A percentile compares a stretch with the other conserved stretches of the same genome.
These are phyloP conservation scores for Cystobasidiopsis lactophilus DNA, from an alignment of 768 basidiomycete species.

Conservation along the genomic window DNA sequence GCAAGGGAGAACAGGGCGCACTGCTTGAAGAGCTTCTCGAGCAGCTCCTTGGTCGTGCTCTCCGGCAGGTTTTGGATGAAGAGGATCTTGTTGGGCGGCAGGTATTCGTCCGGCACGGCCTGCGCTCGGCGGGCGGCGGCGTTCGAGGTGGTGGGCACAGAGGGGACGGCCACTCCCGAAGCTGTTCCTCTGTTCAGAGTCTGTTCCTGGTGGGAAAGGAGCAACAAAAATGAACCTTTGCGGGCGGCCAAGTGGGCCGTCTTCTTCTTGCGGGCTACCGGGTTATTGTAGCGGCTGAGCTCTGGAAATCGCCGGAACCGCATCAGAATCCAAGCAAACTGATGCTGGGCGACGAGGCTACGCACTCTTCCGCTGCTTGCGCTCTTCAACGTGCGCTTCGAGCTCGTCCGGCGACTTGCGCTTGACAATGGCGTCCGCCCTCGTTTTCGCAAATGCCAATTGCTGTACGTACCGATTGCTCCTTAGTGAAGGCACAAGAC, in stretches of 20 bases:
- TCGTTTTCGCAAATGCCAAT: slow-evolving; percentile 75
- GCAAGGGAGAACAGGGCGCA: slow-evolving; percentile 27
- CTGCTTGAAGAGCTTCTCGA: slow-evolving; percentile 78
- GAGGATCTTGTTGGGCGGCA: slow-evolving; percentile 95
- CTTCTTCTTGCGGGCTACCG: slow-evolving; percentile 41
- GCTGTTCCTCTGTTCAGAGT: not conserved
- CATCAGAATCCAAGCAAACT: not conserved
- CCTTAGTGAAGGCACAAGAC: not conserved
- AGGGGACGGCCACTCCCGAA: not conserved
- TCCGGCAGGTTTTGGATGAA: slow-evolving; percentile 95
- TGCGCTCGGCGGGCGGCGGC: slow-evolving; percentile 31
- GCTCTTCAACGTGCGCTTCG: slow-evolving; percentile 49
- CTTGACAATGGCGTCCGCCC: slow-evolving; percentile 77
- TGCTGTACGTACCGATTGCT: slow-evolving; percentile 36
- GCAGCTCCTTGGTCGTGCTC: slow-evolving; percentile 72
- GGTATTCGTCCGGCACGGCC: slow-evolving; percentile 98
- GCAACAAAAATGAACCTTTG: slow-evolving; percentile 37
- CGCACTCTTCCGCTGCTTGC: slow-evolving; percentile 75
- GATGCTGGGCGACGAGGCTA: no score
- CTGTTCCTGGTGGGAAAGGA: no score
- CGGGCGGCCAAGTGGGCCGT: slow-evolving; percentile 56
- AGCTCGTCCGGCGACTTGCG: slow-evolving; percentile 41
- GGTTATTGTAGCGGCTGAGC: slow-evolving; percentile 64
- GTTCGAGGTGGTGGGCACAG: slow-evolving; percentile 12
- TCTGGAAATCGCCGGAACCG: slow-evolving; percentile 30